Evolutionary conservation across 495 filamentous ascomycete species (phyloP), one percentile per base, ranked within the genome.

Genomic region (Trichoderma orchidacearum): DNA sequence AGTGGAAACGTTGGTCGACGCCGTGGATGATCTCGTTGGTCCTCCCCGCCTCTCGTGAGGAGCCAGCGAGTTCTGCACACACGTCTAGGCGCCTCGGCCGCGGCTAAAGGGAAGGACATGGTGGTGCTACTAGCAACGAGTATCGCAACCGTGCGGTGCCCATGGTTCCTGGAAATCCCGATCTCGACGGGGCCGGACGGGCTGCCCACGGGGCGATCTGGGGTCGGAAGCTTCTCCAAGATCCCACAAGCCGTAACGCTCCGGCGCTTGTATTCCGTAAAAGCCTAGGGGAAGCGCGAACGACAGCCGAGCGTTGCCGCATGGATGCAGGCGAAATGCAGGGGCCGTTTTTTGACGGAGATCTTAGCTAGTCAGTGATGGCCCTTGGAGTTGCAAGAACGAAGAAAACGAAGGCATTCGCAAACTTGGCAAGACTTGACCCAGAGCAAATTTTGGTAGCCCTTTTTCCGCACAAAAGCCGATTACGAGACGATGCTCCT

Each of bases 231-330:
- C 41, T 48, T 48, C 41, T 48, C 41, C 41, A 48, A 48, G 41
- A 48, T 48, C 41, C 41, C 41, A 48, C 41, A 48, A 48, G 41
- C 41, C 41, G 41, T 48, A 48, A 48, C 41, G 41, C 41, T 48
- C 41, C 41, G 41, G 41, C 41, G 41, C 41, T 48, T 48, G 41
- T 15, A 48, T 48, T 48, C 41, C 41, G 41, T 23, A 48, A 23
- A 5, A 23, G 41, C 41, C 41, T 48, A 48, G 41, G 41, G 32
- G 41, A 48, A 48, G 41, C 41, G 41, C 41, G 41, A 23, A n/a
- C 27, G 41, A 23, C 41, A 48, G 41, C 41, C 41, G 41, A 48
- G 41, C 41, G 23, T 48, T 48, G 41, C 41, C 41, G 41, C 41
- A 18, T 48, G 41, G 18, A 27, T 48, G 34, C 34, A 36, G 34